phyloP scores from a whole-genome alignment of 2,329 filamentous ascomycete genomes.

The Botrytis sinoallii region DNA sequence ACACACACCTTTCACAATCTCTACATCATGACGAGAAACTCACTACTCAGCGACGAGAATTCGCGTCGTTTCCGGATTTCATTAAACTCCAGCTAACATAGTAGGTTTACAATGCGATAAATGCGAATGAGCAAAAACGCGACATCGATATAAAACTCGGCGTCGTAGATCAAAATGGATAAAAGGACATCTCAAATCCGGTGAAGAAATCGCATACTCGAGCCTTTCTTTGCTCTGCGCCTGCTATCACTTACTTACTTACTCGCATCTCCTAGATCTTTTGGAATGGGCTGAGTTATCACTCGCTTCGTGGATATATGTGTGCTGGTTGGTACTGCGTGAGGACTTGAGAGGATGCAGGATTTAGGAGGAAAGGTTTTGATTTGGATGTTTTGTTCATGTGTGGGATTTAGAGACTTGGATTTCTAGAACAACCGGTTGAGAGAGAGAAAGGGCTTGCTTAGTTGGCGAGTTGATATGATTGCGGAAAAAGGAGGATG shows the following conservation, averaged over 20 bases:
- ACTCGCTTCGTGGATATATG: fast-evolving
- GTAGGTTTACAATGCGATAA: background rate
- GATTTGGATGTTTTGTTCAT: background rate
- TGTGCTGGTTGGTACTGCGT: background rate
- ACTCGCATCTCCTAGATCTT: background rate
- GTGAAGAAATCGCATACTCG: background rate
- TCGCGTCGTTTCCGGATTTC: background rate
- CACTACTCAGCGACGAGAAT: background rate
- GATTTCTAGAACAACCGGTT: background rate
- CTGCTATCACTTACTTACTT: background rate
- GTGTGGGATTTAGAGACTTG: background rate
- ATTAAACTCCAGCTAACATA: background rate
- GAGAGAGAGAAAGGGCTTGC: background rate
- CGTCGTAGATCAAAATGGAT: too few species aligned
- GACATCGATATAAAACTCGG: background rate
- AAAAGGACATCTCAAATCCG: background rate
- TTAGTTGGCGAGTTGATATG: background rate
- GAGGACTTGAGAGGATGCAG: background rate
- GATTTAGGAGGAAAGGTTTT: background rate
- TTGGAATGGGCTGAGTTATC: background rate
- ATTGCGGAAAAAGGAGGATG: background rate
- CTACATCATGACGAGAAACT: background rate
- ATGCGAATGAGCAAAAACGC: background rate
- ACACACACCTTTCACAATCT: background rate
- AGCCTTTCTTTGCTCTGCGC: background rate